phyloP scores from a whole-genome alignment of 108 stramenopile genomes.

The Skeletonema potamos region DNA sequence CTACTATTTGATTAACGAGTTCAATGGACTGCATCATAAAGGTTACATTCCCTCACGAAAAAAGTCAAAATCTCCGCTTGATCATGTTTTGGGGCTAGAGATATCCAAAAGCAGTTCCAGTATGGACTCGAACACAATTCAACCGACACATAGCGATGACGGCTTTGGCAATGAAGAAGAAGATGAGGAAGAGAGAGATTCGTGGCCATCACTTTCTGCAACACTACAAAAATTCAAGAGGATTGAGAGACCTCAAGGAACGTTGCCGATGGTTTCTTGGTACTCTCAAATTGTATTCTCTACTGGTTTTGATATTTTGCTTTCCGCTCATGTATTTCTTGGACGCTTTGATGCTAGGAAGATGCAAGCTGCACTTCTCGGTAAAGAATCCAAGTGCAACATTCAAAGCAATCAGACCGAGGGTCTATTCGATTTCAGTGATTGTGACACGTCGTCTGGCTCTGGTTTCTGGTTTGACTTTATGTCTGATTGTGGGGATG shows the following conservation, averaged over 20 bases:
- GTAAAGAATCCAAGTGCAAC: slow-evolving; percentile 1
- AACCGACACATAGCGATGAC: slow-evolving; percentile 6
- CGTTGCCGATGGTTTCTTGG: slow-evolving; percentile 64
- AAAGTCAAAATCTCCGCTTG: not conserved
- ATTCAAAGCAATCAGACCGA: slow-evolving; percentile 7
- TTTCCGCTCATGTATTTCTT: slow-evolving; percentile 58
- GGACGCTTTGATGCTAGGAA: slow-evolving; percentile 62
- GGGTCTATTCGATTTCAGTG: slow-evolving; percentile 47
- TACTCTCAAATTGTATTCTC: slow-evolving; percentile 47
- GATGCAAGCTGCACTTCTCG: slow-evolving; percentile 53
- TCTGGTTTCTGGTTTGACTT: slow-evolving; percentile 64
- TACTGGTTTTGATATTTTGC: slow-evolving; percentile 39
- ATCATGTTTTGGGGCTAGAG: slow-evolving; percentile 1
- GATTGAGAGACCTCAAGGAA: slow-evolving; percentile 43
- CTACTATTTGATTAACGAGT: slow-evolving; percentile 37
- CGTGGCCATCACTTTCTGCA: slow-evolving; percentile 34
- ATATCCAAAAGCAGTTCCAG: slow-evolving; percentile 25
- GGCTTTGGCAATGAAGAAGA: slow-evolving; percentile 12
- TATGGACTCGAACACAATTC: slow-evolving; percentile 12
- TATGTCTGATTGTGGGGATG: slow-evolving; percentile 65
- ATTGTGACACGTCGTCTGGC: not conserved
- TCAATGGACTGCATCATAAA: slow-evolving; percentile 42
- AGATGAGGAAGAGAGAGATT: slow-evolving; percentile 2
- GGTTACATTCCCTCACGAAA: slow-evolving; percentile 10
- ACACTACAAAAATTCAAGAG: slow-evolving; percentile 41